These are phyloP conservation scores for Truncatella angustata DNA, from an alignment of 2,329 filamentous ascomycete genomes.

Conservation along the genomic window DNA sequence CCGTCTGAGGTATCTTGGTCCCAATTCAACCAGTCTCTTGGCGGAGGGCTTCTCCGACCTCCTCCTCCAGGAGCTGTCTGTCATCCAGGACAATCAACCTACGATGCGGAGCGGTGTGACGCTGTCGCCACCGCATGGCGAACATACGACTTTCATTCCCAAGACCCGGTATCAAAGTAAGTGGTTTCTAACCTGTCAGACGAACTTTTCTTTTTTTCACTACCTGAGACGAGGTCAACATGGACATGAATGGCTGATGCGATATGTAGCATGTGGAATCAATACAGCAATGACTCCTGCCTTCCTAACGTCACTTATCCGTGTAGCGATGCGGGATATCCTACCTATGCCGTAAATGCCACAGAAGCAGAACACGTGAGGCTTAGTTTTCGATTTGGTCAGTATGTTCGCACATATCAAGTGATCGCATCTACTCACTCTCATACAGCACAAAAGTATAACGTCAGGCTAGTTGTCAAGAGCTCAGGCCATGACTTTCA, in stretches of 20 bases:
- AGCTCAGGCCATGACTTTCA: conserved; percentile 18
- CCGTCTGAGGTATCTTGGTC: conserved; percentile 30
- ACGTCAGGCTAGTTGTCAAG: background rate
- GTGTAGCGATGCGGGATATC: conserved; percentile 1
- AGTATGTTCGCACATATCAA: no score
- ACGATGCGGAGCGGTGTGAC: conserved; percentile 32
- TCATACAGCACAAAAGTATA: background rate
- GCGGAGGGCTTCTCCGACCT: background rate
- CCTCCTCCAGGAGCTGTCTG: background rate
- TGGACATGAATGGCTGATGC: no score
- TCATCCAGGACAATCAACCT: background rate
- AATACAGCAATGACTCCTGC: conserved; percentile 12
- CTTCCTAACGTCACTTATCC: background rate
- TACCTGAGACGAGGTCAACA: no score
- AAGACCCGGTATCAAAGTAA: no score
- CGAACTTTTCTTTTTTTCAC: no score
- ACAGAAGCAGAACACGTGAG: background rate
- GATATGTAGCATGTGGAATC: conserved; percentile 35
- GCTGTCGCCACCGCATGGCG: conserved; percentile 26
- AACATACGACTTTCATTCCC: no score
- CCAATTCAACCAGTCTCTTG: background rate
- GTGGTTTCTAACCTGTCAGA: no score
- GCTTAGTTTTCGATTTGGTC: background rate
- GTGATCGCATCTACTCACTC: no score
- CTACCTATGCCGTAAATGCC: background rate